Base-by-base conservation (phyloP, 2,329 filamentous ascomycete species). In the Penicillium sp. region DNA sequence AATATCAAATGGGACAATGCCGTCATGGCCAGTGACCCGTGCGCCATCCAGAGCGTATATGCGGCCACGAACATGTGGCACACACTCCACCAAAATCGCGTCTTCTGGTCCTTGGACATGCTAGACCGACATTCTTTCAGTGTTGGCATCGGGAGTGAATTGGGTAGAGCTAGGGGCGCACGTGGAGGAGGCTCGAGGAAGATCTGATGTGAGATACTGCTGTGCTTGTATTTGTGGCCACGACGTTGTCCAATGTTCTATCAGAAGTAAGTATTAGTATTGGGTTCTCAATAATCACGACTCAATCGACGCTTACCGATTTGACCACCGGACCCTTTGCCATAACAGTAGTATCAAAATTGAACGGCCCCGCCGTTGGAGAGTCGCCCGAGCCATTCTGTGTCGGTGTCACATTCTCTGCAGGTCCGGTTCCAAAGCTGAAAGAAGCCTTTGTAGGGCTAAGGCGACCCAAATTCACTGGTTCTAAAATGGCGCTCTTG, bases 221-320 rank as follows among this genome's bases (percentile, higher is more conserved):
- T 95, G 75, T 97, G 92, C 68, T 96, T 95, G 79, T 98, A 98
- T 69, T 93, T 90, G 75, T 98, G 93, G 55, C 93, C 93, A 53
- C 92, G 86, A 58, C 93, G 84, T 71, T 95, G 89, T 56, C 91
- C 91, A 56, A 96, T 83, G 61, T 89, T 92, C 86, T 95, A 55
- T 44, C 24, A 23, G 49, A 46, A 60, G 44, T 27, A 5, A 25
- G 67, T 56, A 35, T 60, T 60, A 59, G 54, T 27, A 49, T n/a
- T 13, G n/a, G n/a, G 18, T 13, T 15, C 15, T 15, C 32, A 15
- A 20, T 20, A 10, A 8, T 12, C 5, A 20, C 20, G 20, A 3
- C 8, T n/a, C 2, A 3, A 7, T 37, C 13, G 80, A 38, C 75
- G 47, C 63, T 52, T 54, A 90, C 87, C 57, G 88, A 87, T 75